Percentiles rank a stretch among this genome's conserved stretches.
These are phyloP conservation scores for Gracilaria vermiculophylla DNA, from an alignment of 23 red algal species.

Conservation along the genomic window DNA sequence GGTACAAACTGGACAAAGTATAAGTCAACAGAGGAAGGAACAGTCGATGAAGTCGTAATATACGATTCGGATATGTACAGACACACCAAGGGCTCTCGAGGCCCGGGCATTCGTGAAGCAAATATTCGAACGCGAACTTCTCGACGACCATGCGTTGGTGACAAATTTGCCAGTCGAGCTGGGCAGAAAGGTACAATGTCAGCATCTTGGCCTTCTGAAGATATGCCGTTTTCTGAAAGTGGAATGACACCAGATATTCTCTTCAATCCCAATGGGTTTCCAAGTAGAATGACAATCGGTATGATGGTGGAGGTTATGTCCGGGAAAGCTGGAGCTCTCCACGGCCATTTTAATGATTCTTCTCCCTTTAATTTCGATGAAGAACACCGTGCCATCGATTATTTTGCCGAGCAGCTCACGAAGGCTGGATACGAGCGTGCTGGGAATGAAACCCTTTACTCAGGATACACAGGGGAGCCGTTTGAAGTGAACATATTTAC, in stretches of 20 bases:
- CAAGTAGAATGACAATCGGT: conserved; percentile 98
- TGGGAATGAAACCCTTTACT: conserved; percentile 82
- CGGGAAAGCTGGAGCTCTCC: conserved; percentile 78
- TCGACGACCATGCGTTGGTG: conserved; percentile 83
- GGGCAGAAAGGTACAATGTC: conserved; percentile 96
- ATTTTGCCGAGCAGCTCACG: conserved; percentile 74
- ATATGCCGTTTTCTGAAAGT: conserved; percentile 95
- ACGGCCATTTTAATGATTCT: conserved; percentile 67
- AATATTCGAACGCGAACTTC: conserved; percentile 70
- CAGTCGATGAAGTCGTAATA: conserved; percentile 63
- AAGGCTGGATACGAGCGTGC: conserved; percentile 74
- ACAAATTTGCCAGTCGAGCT: conserved; percentile 95
- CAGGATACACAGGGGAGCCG: conserved; percentile 92
- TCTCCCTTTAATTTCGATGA: conserved; percentile 84
- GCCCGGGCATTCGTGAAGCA: conserved; percentile 48
- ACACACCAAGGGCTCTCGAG: background rate
- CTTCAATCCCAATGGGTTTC: conserved; percentile 99
- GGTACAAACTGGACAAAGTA: conserved; percentile 57
- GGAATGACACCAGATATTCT: conserved; percentile 98
- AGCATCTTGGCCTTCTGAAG: conserved; percentile 80
- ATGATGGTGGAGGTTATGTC: conserved; percentile 98
- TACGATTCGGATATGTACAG: conserved; percentile 46
- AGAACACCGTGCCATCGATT: conserved; percentile 69
- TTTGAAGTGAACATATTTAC: conserved; percentile 92
- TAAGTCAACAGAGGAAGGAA: conserved; percentile 64